Conservation (phyloP, 306 rosid species). For the Carpinus fangiana region DNA sequence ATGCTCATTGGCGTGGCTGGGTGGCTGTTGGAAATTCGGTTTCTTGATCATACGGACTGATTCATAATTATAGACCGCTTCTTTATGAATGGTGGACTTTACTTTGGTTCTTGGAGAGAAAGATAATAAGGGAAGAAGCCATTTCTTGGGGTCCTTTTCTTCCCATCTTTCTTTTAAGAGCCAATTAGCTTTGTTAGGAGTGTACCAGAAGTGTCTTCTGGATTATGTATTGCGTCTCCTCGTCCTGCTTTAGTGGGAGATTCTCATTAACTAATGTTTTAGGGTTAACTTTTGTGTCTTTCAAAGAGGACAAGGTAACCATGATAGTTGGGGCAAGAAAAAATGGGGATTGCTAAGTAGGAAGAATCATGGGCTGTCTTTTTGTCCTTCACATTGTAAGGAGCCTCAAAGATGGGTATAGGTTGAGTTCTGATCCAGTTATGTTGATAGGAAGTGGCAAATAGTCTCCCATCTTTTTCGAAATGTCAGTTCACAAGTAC, state of each 20-base stretch:
- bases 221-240: background rate
- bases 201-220: background rate
- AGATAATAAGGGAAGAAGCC: background rate
- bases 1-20: background rate
- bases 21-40: background rate
- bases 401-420: background rate
- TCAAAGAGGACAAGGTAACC: background rate
- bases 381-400: constrained; percentile 1
- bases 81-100: background rate
- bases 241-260: background rate
- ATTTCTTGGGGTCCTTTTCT: background rate
- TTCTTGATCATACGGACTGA: background rate
- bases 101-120: background rate
- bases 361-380: background rate
- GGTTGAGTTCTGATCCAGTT: background rate
- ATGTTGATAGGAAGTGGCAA: background rate
- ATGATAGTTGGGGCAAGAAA: background rate
- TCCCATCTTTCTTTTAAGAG: background rate
- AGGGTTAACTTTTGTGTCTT: background rate
- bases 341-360: background rate
- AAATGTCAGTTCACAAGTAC: background rate
- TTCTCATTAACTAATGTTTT: background rate
- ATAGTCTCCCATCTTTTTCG: background rate
- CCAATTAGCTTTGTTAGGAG: background rate
- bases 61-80: background rate